These are phyloP conservation scores for Kalaharituber pfeilii DNA, from an alignment of 2,329 filamentous ascomycete genomes.

Conservation along the genomic window DNA sequence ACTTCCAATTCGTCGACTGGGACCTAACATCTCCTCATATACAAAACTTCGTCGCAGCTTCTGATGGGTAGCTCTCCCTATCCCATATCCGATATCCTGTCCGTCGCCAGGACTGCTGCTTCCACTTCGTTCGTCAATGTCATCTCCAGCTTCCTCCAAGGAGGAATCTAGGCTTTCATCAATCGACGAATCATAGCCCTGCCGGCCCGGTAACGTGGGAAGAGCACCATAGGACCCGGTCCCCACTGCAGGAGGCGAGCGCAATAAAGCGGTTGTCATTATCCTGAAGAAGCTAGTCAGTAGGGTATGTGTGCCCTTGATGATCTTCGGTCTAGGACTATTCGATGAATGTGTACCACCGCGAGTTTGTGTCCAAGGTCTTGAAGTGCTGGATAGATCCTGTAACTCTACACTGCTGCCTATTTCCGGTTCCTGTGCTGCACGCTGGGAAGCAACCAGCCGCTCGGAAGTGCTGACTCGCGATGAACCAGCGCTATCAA, in stretches of 20 bases:
- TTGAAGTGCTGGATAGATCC: not conserved
- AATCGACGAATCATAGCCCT: not conserved
- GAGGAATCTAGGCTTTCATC: not conserved
- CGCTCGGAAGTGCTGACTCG: not conserved
- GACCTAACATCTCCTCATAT: not conserved
- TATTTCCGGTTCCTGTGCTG: not conserved
- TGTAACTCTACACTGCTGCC: not conserved
- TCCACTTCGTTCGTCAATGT: conserved; percentile 22
- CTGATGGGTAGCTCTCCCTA: not conserved
- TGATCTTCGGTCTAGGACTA: not conserved
- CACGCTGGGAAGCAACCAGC: not conserved
- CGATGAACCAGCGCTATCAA: not conserved
- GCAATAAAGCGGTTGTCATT: conserved; percentile 32
- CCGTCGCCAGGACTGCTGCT: conserved; percentile 19
- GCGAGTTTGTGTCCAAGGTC: not conserved
- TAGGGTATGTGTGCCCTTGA: not conserved
- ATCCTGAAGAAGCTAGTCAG: not conserved
- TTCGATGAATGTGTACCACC: not conserved
- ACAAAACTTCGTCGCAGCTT: not conserved
- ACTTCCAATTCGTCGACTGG: not conserved
- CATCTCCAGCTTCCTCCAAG: conserved; percentile 24
- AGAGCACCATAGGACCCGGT: conserved; percentile 45
- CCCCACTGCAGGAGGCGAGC: conserved; percentile 42
- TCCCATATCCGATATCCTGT: not conserved
- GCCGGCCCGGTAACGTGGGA: conserved; percentile 26